Percentiles rank a stretch among this genome's conserved stretches.
These are phyloP conservation scores for Conoideocrella luteorostrata DNA, from an alignment of 2,329 filamentous ascomycete species.

Conservation along the genomic window DNA sequence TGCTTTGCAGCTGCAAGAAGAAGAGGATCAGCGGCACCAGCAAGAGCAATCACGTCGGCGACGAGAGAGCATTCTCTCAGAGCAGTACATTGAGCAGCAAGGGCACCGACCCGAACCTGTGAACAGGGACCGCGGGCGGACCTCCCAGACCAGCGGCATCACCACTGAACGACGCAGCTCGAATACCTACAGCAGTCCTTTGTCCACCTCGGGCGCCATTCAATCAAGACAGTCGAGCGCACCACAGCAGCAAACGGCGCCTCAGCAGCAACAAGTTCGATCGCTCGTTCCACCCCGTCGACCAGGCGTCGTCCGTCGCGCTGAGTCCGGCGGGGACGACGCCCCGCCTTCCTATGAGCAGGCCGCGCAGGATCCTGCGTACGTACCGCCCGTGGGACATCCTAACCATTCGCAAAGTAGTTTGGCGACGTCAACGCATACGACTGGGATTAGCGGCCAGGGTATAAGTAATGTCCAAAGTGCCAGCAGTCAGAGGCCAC, in stretches of 20 bases:
- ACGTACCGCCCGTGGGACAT: constrained; percentile 45
- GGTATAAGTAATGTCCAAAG: neutral
- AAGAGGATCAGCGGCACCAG: constrained; percentile 77
- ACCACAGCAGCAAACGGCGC: neutral
- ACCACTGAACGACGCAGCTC: constrained; percentile 17
- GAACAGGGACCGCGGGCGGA: constrained; percentile 15
- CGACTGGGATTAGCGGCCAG: constrained; percentile 4
- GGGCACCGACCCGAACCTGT: constrained; percentile 30
- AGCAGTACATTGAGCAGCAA: constrained; percentile 64
- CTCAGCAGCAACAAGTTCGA: constrained; percentile 33
- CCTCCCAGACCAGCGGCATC: neutral
- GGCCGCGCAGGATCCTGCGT: constrained; percentile 44
- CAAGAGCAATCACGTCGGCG: constrained; percentile 56
- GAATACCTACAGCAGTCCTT: constrained; percentile 13
- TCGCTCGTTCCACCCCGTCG: constrained; percentile 33
- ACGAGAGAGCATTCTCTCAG: constrained; percentile 61
- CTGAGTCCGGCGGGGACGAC: constrained; percentile 38
- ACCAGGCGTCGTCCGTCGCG: constrained; percentile 28
- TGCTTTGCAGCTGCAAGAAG: constrained; percentile 87
- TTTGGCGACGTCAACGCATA: constrained; percentile 8
- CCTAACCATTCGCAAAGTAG: constrained; percentile 41
- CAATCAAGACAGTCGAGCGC: constrained; percentile 2
- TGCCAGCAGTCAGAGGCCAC: neutral
- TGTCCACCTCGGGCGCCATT: neutral
- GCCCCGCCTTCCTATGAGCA: constrained; percentile 54